These are phyloP conservation scores for Podospora appendiculata DNA, from an alignment of 495 filamentous ascomycete species.

Conservation along the genomic window DNA sequence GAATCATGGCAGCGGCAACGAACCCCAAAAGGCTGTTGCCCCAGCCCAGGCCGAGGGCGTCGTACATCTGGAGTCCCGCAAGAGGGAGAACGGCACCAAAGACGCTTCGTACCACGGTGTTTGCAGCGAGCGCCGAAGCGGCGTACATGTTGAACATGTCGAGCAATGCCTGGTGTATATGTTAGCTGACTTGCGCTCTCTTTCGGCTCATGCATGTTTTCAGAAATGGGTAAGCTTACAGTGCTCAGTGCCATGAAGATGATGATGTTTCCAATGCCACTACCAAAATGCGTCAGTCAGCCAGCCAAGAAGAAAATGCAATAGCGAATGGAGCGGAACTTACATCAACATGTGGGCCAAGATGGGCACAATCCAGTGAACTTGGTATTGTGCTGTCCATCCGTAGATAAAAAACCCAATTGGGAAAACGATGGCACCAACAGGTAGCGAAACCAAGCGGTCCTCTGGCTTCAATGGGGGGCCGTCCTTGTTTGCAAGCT, in stretches of 20 bases:
- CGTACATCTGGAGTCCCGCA: slow-evolving; percentile 46
- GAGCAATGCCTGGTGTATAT: slow-evolving; percentile 28
- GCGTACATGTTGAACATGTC: slow-evolving; percentile 56
- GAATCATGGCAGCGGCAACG: slow-evolving; percentile 41
- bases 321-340: neutral
- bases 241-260: slow-evolving; percentile 38
- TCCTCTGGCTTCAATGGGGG: slow-evolving; percentile 23
- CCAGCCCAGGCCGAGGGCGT: slow-evolving; percentile 50
- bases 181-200: neutral
- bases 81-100: slow-evolving; percentile 53
- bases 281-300: slow-evolving; percentile 19
- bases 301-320: slow-evolving; percentile 22
- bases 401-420: slow-evolving; percentile 46
- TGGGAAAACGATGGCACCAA: slow-evolving; percentile 39
- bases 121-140: slow-evolving; percentile 50
- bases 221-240: slow-evolving; percentile 9
- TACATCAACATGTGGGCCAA: slow-evolving; percentile 5
- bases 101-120: slow-evolving; percentile 47
- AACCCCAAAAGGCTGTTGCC: slow-evolving; percentile 53
- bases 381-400: slow-evolving; percentile 28
- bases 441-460: slow-evolving; percentile 16
- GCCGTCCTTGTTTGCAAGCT: neutral
- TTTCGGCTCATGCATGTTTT: slow-evolving; percentile 8
- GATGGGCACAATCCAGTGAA: slow-evolving; percentile 48
- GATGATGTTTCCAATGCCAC: slow-evolving; percentile 36